Conservation (phyloP, 108 stramenopile species). For the Skeletonema potamos region DNA sequence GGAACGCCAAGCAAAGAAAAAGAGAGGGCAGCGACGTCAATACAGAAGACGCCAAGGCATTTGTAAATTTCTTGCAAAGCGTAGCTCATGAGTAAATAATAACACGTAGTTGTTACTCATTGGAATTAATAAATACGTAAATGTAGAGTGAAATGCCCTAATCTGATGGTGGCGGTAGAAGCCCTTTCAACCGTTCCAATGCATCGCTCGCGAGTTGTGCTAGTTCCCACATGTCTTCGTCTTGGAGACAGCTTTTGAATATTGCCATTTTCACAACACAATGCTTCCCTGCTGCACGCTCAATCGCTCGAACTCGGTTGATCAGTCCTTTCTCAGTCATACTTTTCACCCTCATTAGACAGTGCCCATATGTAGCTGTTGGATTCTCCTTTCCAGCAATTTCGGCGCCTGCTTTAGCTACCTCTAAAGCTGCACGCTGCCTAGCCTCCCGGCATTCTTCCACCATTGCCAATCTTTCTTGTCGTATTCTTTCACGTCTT, state of each 20-base stretch:
- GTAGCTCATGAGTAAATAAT: slow-evolving; percentile 23
- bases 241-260: slow-evolving; percentile 86
- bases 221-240: slow-evolving; percentile 80
- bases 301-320: slow-evolving; percentile 78
- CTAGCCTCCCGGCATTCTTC: slow-evolving; percentile 73
- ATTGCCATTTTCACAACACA: slow-evolving; percentile 92
- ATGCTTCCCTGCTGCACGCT: slow-evolving; percentile 87
- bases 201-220: slow-evolving; percentile 70
- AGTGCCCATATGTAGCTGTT: slow-evolving; percentile 89
- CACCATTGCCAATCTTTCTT: slow-evolving; percentile 51
- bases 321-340: slow-evolving; percentile 77
- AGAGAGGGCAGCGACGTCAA: not conserved
- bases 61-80: slow-evolving; percentile 76
- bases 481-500: slow-evolving; percentile 19
- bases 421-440: slow-evolving; percentile 55
- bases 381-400: slow-evolving; percentile 68
- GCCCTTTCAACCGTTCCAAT: slow-evolving; percentile 81
- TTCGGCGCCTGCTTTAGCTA: slow-evolving; percentile 43
- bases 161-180: slow-evolving; percentile 60
- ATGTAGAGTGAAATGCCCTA: slow-evolving; percentile 2
- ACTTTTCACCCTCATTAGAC: slow-evolving; percentile 73
- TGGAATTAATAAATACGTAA: not conserved
- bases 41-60: slow-evolving; percentile 72
- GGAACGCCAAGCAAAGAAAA: slow-evolving; percentile 3
- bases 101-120: not conserved